Base-by-base conservation (phyloP, 257 asterid genomes). In the Capsicum pubescens region DNA sequence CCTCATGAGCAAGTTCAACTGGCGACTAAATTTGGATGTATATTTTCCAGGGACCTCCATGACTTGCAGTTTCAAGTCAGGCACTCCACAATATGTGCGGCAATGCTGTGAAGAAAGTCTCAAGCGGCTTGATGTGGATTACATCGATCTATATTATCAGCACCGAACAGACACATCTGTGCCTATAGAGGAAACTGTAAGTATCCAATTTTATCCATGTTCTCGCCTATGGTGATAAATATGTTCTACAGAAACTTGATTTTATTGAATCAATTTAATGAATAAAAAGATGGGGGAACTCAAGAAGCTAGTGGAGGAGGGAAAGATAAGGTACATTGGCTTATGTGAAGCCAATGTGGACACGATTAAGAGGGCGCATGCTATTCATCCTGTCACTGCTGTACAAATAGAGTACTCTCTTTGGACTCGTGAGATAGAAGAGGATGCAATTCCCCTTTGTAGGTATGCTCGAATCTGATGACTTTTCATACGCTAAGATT, bases 181-280 rank as follows among this genome's bases (percentile, higher is more conserved):
- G 83, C 93, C 94, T 9, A 90, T 91, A 69, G 94, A 91, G 87
- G 92, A 91, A 36, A 92, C 96, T 6, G 93, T 92, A n/a, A 85
- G 81, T 74, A 21, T 50, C 44, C 6, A 48, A 3, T 12, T 50
- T 74, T 50, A 50, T 74, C 61, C 81, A 21, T 50, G 91, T 72
- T 42, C 42, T 21, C 44, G 32, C 52, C 66, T 21, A 14, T 57
- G 67, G n/a, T 19, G 21, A 13, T 26, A 10, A 63, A 10, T 12
- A 39, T 63, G 81, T 66, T 26, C n/a, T 57, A 79, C 15, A 39
- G 71, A 44, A 35, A 46, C 46, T 55, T 50, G 60, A 77, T 50
- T 60, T 19, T 19, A 2, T 7, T 48, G 21, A 77, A 35, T 58
- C 26, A 32, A 13, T 6, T 32, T 36, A 72, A 60, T 36, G 58